A percentile compares a stretch with the other conserved stretches of the same genome.
Evolutionary conservation across 129 eudicot genomes (phyloP).

Genomic region (Lonicera japonica): DNA sequence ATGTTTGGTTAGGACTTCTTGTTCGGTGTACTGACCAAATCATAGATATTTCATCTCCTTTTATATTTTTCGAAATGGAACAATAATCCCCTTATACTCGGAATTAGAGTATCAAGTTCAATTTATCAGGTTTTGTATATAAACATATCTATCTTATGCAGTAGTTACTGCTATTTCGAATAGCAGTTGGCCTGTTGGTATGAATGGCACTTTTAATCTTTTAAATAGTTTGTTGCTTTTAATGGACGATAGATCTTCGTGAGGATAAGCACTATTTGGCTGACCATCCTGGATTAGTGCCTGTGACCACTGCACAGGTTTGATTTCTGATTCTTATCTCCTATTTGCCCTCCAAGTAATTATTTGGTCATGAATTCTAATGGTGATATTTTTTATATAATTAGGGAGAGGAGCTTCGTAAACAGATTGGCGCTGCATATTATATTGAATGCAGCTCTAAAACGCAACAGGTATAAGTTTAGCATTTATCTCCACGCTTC

Average conservation of each 20-base stretch:
- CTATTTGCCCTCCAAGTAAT: constrained; percentile 2
- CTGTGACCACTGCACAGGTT: constrained; percentile 91
- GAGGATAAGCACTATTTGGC: constrained; percentile 95
- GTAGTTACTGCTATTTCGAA: neutral
- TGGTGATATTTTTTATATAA: constrained; percentile 7
- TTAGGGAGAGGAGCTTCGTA: constrained; percentile 95
- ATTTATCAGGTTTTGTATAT: too few relatives aligned
- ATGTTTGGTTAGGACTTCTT: too few relatives aligned
- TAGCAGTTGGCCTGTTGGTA: neutral
- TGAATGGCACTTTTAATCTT: too few relatives aligned
- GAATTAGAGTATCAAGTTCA: too few relatives aligned
- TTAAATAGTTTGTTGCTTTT: neutral
- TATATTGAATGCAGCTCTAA: constrained; percentile 96
- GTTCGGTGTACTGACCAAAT: too few relatives aligned
- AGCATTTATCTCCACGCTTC: neutral
- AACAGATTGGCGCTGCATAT: constrained; percentile 82
- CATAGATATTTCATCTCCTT: too few relatives aligned
- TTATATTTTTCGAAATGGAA: too few relatives aligned
- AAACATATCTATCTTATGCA: neutral
- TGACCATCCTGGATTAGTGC: constrained; percentile 95
- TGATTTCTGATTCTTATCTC: constrained; percentile 11
- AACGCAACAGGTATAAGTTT: constrained; percentile 75
- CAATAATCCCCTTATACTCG: too few relatives aligned
- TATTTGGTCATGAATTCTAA: constrained; percentile 7
- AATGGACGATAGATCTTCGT: constrained; percentile 64